Evolutionary conservation across 2,329 filamentous ascomycete species (phyloP), one percentile per base, ranked within the genome.

Genomic region (Aspergillus vadensis): DNA sequence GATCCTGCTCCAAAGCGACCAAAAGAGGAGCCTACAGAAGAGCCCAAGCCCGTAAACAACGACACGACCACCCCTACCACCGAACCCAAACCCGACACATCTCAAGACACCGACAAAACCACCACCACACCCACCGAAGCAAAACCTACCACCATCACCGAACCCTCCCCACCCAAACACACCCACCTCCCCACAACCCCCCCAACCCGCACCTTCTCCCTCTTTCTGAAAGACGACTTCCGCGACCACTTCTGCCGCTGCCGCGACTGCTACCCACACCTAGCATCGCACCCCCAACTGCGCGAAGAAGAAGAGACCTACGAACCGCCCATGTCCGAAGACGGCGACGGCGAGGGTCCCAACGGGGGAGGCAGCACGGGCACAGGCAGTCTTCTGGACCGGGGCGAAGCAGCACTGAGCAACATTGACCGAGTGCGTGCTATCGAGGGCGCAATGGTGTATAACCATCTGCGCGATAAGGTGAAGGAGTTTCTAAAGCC

Each of bases 381-480:
- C 53, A 93, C 91, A 36, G 91, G 91, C 49, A 95, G 90, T 64
- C 82, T 99, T 2, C 87, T 96, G 36, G 93, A 98, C 53, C 91
- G 92, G 17, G 95, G 95, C 50, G 95, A 99, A 79, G 94, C 91
- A 51, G 94, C 93, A 0, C 84, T 99, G 27, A 92, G 88, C 73
- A 96, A 92, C 69, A 88, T 99, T 59, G 95, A 99, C 73, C 90
- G 95, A 2, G 94, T 98, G 7, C 85, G 89, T 14, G 95, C 95
- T 4, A 97, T 99, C 58, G 91, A 99, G 75, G 95, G 95, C 15
- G 94, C 96, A 49, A 97, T 98, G 92, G 94, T 93, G 0, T 99
- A 98, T 78, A 97, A 98, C 70, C 90, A 96, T 70, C 84, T 99
- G 62, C 95, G 96, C 72, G 93, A 98, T 72, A 93, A 94, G 73